Evolutionary conservation across 2,329 filamentous ascomycete species (phyloP), one percentile per base, ranked within the genome.

Genomic region (Apiospora phragmitis): DNA sequence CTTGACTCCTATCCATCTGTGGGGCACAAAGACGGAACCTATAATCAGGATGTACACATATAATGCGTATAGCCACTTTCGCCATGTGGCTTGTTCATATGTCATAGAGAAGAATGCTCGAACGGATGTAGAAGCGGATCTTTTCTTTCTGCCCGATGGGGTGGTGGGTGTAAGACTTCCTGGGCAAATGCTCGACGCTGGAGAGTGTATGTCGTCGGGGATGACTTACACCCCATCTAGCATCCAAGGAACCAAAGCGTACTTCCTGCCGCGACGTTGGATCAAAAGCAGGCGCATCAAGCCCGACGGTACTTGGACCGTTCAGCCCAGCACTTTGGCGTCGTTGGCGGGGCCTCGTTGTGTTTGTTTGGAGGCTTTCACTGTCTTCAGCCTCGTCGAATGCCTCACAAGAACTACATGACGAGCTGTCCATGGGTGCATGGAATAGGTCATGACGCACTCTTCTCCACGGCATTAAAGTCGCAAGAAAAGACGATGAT

Each of bases 1-100:
- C 69, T 94, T 89, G 38, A 98, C 87, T 0, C 91, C 92, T 3
- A 90, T 81, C 12, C 69, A 71, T 16, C 72, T 74, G 41, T 77
- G n/a, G 0, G 79, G 78, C 21, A 88, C 81, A 4, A 97, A 81
- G 68, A 97, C 89, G 42, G 94, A 88, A 0, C 84, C 76, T 11
- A 91, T 68, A 9, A 97, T 89, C 66, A 89, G 87, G 0, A 85
- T 71, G 79, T 98, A 98, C 24, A 94, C 90, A 77, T 93, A 96
- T 0, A 84, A 80, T 2, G 96, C 94, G 78, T 98, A 98, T 0
- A 92, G 74, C 92, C 94, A 97, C 80, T 95, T 97, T 51, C 94
- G 88, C 14, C 90, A 79, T 6, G 86, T 85, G 1, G 95, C 95
- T 83, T 98, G 93, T 18, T 88, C 85, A 43, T 93, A 88, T 0